Percentiles rank a stretch among this genome's conserved stretches.
Conservation (phyloP, 371 early-diverging fungal genomes). For the Funneliformis caledonium region DNA sequence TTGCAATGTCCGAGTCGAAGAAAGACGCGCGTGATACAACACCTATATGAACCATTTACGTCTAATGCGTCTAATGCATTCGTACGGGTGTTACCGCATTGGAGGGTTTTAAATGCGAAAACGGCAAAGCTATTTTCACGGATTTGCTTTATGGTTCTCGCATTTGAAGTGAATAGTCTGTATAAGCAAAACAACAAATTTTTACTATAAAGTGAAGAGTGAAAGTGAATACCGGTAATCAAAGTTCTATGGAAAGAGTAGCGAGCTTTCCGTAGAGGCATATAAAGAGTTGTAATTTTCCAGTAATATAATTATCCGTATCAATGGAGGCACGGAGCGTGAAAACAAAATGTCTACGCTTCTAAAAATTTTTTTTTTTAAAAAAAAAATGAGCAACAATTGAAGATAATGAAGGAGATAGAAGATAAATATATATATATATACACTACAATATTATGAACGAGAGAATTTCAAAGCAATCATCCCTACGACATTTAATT, state of each 20-base stretch:
- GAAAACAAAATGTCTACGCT: background rate
- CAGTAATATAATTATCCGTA: background rate
- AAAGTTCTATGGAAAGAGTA: background rate
- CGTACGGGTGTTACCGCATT: background rate
- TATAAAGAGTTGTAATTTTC: background rate
- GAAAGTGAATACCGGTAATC: background rate
- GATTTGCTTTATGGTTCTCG: background rate
- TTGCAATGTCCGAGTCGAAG: background rate
- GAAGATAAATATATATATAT: too few species aligned
- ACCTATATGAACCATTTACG: background rate
- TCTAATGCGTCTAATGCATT: background rate
- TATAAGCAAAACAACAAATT: background rate
- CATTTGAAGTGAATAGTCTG: background rate
- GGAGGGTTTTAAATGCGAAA: background rate
- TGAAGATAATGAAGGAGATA: too few species aligned
- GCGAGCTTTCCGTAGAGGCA: background rate
- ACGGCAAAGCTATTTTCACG: background rate
- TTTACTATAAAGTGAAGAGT: background rate
- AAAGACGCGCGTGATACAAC: background rate
- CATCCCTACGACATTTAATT: too few species aligned
- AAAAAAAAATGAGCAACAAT: too few species aligned
- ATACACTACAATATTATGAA: too few species aligned
- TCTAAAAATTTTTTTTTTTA: too few species aligned
- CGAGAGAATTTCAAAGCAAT: too few species aligned
- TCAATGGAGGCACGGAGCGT: background rate